Percentiles rank a stretch among this genome's conserved stretches.
Evolutionary conservation across 2,329 filamentous ascomycete genomes (phyloP).

Genomic region (Fusarium metavorans): DNA sequence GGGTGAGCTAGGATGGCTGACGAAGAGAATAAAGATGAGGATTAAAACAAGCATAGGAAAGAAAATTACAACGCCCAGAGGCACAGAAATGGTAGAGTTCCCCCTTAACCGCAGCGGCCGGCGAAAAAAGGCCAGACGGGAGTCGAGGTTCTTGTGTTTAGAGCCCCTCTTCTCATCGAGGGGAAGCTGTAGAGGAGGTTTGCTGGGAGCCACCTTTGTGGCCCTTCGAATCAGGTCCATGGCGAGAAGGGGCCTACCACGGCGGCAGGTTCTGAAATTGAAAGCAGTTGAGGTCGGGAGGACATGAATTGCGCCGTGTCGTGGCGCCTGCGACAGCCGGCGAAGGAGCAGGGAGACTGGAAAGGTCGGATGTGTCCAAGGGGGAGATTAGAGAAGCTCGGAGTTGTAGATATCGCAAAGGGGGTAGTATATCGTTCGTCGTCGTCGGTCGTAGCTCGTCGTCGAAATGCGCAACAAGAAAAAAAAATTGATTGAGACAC

Average conservation of each 20-base stretch:
- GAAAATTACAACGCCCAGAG: slow-evolving; percentile 89
- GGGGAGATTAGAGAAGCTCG: slow-evolving; percentile 11
- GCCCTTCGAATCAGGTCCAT: slow-evolving; percentile 72
- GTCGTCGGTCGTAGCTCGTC: slow-evolving; percentile 33
- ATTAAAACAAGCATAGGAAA: slow-evolving; percentile 94
- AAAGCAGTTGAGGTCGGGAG: slow-evolving; percentile 46
- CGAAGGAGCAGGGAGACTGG: slow-evolving; percentile 30
- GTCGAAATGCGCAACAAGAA: slow-evolving; percentile 17
- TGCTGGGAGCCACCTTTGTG: slow-evolving; percentile 61
- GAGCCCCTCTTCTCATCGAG: slow-evolving; percentile 62
- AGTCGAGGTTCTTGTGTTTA: slow-evolving; percentile 56
- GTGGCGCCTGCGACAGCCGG: slow-evolving; percentile 39
- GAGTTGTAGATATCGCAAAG: slow-evolving; percentile 20
- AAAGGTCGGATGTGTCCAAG: slow-evolving; percentile 18
- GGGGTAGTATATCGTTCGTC: slow-evolving; percentile 23
- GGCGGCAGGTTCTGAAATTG: slow-evolving; percentile 55
- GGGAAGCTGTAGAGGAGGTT: slow-evolving; percentile 57
- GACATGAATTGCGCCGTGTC: slow-evolving; percentile 45
- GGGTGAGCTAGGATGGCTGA: slow-evolving; percentile 86
- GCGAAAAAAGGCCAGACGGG: slow-evolving; percentile 82
- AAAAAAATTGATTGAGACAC: background rate
- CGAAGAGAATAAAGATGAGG: slow-evolving; percentile 89
- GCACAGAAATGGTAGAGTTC: slow-evolving; percentile 93
- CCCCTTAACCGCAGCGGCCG: slow-evolving; percentile 89
- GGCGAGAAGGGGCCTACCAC: slow-evolving; percentile 44